Conservation (phyloP, 2,329 filamentous ascomycete species). For the Alternaria solani region DNA sequence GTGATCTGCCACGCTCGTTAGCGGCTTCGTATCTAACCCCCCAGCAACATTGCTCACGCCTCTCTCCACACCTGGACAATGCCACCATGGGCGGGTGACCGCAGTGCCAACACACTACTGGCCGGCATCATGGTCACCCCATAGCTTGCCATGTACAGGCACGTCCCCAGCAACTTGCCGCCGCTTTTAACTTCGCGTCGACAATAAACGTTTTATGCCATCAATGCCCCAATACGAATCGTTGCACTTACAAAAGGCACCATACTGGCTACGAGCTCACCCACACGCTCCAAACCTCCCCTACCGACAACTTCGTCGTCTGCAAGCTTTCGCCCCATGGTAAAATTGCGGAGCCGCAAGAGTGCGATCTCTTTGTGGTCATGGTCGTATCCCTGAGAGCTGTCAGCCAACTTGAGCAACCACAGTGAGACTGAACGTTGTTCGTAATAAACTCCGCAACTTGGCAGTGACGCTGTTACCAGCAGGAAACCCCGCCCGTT, state of each 20-base stretch:
- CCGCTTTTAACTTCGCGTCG: background rate
- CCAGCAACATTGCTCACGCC: background rate
- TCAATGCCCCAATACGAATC: background rate
- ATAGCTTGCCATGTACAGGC: conserved; percentile 26
- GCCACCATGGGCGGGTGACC: conserved; percentile 31
- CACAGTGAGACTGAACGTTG: conserved; percentile 1
- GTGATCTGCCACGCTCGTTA: conserved; percentile 54
- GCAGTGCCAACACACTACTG: conserved; percentile 46
- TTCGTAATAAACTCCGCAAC: conserved; percentile 3
- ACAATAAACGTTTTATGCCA: conserved; percentile 8
- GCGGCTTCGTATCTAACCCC: conserved; percentile 15
- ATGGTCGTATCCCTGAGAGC: conserved; percentile 71
- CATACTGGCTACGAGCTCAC: conserved; percentile 71
- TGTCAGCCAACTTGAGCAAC: conserved; percentile 30
- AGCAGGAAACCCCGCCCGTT: conserved; percentile 1
- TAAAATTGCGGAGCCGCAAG: conserved; percentile 81
- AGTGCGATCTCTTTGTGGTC: conserved; percentile 82
- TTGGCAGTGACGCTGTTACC: background rate
- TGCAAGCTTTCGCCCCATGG: conserved; percentile 70
- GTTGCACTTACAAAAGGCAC: conserved; percentile 76
- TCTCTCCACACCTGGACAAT: conserved; percentile 2
- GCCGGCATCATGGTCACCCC: conserved; percentile 24
- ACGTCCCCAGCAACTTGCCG: conserved; percentile 21
- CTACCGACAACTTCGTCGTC: conserved; percentile 70
- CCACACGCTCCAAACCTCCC: conserved; percentile 71